Conservation (phyloP, 2,329 filamentous ascomycete species). For the Aureobasidium sp. region DNA sequence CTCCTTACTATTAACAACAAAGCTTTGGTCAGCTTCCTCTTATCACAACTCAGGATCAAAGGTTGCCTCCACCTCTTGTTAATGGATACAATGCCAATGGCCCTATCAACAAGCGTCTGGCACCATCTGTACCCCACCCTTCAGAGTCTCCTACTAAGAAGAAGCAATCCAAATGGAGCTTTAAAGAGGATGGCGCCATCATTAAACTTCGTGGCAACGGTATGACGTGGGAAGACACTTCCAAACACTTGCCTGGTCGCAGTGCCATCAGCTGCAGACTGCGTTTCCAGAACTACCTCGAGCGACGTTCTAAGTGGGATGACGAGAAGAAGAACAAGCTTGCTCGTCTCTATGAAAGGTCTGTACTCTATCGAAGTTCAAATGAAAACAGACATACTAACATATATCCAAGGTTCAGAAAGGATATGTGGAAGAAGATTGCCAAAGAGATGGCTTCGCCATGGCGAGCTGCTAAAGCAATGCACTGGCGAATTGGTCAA, state of each 20-base stretch:
- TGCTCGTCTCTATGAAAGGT: conserved; percentile 91
- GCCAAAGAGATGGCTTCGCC: conserved; percentile 91
- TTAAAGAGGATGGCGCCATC: conserved; percentile 86
- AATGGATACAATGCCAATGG: conserved; percentile 5
- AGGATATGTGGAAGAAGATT: conserved; percentile 95
- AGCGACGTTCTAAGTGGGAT: conserved; percentile 88
- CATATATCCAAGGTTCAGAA: conserved; percentile 94
- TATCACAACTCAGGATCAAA: conserved; percentile 14
- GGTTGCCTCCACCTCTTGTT: conserved; percentile 15
- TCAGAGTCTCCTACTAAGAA: conserved; percentile 69
- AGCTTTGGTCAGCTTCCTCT: conserved; percentile 6
- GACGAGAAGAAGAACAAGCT: conserved; percentile 97
- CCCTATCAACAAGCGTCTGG: conserved; percentile 28
- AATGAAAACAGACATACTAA: background rate
- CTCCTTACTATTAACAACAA: conserved; percentile 20
- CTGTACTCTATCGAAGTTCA: conserved; percentile 26
- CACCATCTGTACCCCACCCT: conserved; percentile 38
- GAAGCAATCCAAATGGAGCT: conserved; percentile 94
- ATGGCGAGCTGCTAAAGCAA: conserved; percentile 91
- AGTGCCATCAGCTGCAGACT: conserved; percentile 90
- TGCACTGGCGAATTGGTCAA: conserved; percentile 96
- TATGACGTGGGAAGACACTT: conserved; percentile 99
- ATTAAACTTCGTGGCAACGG: conserved; percentile 82
- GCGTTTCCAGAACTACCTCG: conserved; percentile 95
- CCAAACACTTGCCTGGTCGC: conserved; percentile 77